These are phyloP conservation scores for Diaporthe citri DNA, from an alignment of 2,329 filamentous ascomycete genomes.

Conservation along the genomic window DNA sequence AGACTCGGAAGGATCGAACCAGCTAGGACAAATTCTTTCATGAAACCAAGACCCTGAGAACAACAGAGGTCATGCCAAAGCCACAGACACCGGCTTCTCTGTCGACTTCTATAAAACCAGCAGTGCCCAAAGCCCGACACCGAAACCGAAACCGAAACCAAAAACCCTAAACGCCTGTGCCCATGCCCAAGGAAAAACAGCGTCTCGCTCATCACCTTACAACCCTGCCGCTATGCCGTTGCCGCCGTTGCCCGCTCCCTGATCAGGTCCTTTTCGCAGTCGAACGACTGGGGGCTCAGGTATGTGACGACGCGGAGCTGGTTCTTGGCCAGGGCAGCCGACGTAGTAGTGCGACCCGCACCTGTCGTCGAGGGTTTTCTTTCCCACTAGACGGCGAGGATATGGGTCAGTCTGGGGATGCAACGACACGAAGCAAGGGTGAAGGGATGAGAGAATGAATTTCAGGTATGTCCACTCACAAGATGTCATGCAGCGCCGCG, in stretches of 20 bases:
- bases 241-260: neutral
- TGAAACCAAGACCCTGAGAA: neutral
- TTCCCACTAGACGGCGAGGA: neutral
- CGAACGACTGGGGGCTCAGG: slow-evolving; percentile 30
- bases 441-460: no score
- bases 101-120: neutral
- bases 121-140: neutral
- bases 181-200: neutral
- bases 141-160: neutral
- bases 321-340: slow-evolving; percentile 31
- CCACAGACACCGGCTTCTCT: neutral
- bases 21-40: no score
- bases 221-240: neutral
- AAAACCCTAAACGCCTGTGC: neutral
- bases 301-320: slow-evolving; percentile 33
- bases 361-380: slow-evolving; percentile 25
- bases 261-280: slow-evolving; percentile 29
- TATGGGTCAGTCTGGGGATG: neutral
- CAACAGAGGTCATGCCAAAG: neutral
- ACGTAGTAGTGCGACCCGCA: slow-evolving; percentile 32
- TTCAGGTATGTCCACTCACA: slow-evolving; percentile 25
- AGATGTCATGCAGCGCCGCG: slow-evolving; percentile 41
- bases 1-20: neutral
- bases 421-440: accelerated
- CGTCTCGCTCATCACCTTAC: neutral